Percentiles rank a stretch among this genome's conserved stretches.
phyloP scores from a whole-genome alignment of 2,329 filamentous ascomycete genomes.

The Didymella pomorum region DNA sequence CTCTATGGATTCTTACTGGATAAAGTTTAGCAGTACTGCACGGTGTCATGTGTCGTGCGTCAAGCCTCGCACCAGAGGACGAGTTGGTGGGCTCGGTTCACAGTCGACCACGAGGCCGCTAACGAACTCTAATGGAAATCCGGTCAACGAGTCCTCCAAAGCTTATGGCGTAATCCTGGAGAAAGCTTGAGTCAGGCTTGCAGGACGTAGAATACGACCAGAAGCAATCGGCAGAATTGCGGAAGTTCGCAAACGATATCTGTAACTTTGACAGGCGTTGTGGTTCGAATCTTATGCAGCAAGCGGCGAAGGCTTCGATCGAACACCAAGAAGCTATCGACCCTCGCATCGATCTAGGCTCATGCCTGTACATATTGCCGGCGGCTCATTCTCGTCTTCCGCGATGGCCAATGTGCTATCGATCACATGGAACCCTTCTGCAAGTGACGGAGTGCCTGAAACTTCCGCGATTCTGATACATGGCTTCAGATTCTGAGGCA shows the following conservation, averaged over 20 bases:
- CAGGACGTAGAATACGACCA: conserved; percentile 22
- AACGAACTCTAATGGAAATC: conserved; percentile 26
- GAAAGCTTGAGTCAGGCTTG: conserved; percentile 11
- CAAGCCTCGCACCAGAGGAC: conserved; percentile 20
- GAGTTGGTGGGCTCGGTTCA: conserved; percentile 25
- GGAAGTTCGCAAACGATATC: conserved; percentile 7
- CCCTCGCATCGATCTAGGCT: neutral
- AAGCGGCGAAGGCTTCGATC: conserved; percentile 17
- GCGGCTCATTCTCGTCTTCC: conserved; percentile 29
- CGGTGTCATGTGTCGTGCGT: conserved; percentile 36
- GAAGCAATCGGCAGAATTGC: conserved; percentile 20
- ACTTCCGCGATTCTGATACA: conserved; percentile 48
- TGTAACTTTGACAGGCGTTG: conserved; percentile 7
- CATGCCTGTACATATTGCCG: conserved; percentile 24
- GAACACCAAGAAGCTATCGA: conserved; percentile 1
- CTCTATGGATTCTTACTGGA: conserved; percentile 18
- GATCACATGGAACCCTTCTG: conserved; percentile 26
- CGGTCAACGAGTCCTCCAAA: conserved; percentile 11
- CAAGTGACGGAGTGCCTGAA: conserved; percentile 46
- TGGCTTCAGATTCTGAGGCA: conserved; percentile 42
- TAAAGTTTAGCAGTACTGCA: conserved; percentile 24
- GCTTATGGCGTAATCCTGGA: conserved; percentile 9
- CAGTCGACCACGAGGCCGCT: conserved; percentile 25
- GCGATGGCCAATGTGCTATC: conserved; percentile 20
- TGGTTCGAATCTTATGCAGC: conserved; percentile 8